Evolutionary conservation across 164 flowering plant species (phyloP), one percentile per base, ranked within the genome.

Genomic region (Macadamia integrifolia): DNA sequence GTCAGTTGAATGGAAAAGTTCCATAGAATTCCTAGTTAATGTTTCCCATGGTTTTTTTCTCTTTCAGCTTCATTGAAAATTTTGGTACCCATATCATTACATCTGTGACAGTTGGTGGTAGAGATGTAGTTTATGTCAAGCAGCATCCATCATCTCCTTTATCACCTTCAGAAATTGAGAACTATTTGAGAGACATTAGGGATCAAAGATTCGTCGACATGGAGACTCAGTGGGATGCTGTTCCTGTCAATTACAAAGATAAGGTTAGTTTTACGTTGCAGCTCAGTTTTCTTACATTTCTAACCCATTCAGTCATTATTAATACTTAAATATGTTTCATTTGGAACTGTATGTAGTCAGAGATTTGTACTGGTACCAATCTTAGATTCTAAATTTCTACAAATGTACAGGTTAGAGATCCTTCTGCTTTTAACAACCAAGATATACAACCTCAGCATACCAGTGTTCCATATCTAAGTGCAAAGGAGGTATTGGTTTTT

Each of bases 91-190:
- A 94, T 82, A 79, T 94, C 53, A 85, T 94, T 58, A 89, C 93
- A 23, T 94, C 99, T 65, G 87, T 81, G 65, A 90, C 99, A 30
- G 79, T 94, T 70, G 99, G 99, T 66, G 99, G 99, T 74, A 82
- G 97, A 80, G 99, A 94, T 76, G 88, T 88, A 15, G 91, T 92
- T 69, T 94, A 94, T 71, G 77, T 94, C 71, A 85, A 89, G 84
- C 99, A 94, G 82, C 98, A 92, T 66, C 94, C 89, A 58, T 88
- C 91, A 66, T 94, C 99, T 70, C 82, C 91, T 71, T 78, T 94
- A 74, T 80, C 92, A 68, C 72, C 75, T 5, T 55, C 79, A 8
- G 98, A 92, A 58, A 88, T 94, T 56, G 84, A 92, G 66, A 83
- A 72, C 68, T 94, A 90, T 57, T 83, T 90, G 71, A 84, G 84